A percentile compares a stretch with the other conserved stretches of the same genome.
Evolutionary conservation across 2,329 filamentous ascomycete genomes (phyloP).

Genomic region (Paecilomyces formosus): DNA sequence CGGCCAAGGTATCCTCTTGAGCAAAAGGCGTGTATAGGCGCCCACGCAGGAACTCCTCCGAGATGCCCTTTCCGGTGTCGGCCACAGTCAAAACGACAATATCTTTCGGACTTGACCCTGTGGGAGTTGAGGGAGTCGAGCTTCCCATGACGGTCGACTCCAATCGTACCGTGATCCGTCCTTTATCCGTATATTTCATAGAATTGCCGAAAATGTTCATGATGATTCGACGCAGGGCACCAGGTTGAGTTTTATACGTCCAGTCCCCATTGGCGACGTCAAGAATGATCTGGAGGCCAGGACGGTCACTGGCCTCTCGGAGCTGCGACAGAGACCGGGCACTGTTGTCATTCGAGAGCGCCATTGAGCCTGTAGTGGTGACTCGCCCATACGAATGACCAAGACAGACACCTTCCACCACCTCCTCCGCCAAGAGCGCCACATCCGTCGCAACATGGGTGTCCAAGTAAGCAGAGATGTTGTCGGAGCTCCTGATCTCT

Average conservation of each 20-base stretch:
- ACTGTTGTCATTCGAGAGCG: constrained; percentile 3
- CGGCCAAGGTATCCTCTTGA: constrained; percentile 55
- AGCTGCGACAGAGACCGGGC: neutral
- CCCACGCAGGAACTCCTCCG: constrained; percentile 53
- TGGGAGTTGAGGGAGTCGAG: neutral
- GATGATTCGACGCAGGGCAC: constrained; percentile 48
- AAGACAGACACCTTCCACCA: constrained; percentile 47
- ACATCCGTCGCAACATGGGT: constrained; percentile 34
- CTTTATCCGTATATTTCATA: constrained; percentile 53
- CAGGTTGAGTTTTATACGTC: constrained; percentile 49
- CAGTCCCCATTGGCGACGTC: constrained; percentile 47
- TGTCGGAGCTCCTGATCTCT: constrained; percentile 21
- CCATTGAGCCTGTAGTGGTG: neutral
- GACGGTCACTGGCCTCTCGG: constrained; percentile 5
- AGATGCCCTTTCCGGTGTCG: constrained; percentile 62
- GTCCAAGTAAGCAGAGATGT: constrained; percentile 25
- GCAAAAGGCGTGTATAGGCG: constrained; percentile 51
- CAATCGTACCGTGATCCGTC: constrained; percentile 43
- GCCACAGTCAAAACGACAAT: constrained; percentile 41
- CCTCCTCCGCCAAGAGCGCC: constrained; percentile 44
- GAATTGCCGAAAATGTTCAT: constrained; percentile 59
- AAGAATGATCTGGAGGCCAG: constrained; percentile 41
- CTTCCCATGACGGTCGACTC: constrained; percentile 9
- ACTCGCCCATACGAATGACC: constrained; percentile 38
- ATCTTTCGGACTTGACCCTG: constrained; percentile 10